A percentile compares a stretch with the other conserved stretches of the same genome.
These are phyloP conservation scores for Annona cherimola DNA, from an alignment of 164 flowering plant genomes.

Conservation along the genomic window DNA sequence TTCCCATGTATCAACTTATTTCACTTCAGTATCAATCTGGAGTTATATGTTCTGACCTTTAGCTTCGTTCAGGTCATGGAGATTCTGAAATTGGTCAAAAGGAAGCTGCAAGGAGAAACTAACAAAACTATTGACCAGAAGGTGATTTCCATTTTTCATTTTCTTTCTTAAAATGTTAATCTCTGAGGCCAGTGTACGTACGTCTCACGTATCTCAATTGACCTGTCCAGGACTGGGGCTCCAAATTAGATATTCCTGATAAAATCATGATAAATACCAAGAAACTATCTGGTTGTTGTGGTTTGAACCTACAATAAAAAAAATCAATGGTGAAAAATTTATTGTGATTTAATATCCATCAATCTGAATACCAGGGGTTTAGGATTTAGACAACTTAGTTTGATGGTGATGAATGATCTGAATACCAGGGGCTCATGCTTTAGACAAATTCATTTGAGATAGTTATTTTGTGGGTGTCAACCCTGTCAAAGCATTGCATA, in stretches of 20 bases:
- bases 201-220: neutral
- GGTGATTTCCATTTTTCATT: neutral
- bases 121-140: conserved; percentile 5
- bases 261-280: too few relatives aligned
- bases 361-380: too few relatives aligned
- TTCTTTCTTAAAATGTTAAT: neutral
- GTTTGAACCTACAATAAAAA: too few relatives aligned
- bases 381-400: too few relatives aligned
- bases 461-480: neutral
- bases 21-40: neutral
- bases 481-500: neutral
- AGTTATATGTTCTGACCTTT: neutral
- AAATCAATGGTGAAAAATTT: too few relatives aligned
- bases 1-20: neutral
- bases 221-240: neutral
- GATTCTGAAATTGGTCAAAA: conserved; percentile 59
- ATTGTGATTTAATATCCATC: too few relatives aligned
- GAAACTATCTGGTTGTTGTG: too few relatives aligned
- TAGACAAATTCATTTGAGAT: neutral
- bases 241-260: neutral
- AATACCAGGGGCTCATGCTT: neutral
- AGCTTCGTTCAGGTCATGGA: conserved; percentile 58
- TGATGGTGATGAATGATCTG: neutral
- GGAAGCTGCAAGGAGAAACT: conserved; percentile 58
- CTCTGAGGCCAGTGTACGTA: neutral